These are phyloP conservation scores for Penicillium crustosum DNA, from an alignment of 2,329 filamentous ascomycete genomes.

Conservation along the genomic window DNA sequence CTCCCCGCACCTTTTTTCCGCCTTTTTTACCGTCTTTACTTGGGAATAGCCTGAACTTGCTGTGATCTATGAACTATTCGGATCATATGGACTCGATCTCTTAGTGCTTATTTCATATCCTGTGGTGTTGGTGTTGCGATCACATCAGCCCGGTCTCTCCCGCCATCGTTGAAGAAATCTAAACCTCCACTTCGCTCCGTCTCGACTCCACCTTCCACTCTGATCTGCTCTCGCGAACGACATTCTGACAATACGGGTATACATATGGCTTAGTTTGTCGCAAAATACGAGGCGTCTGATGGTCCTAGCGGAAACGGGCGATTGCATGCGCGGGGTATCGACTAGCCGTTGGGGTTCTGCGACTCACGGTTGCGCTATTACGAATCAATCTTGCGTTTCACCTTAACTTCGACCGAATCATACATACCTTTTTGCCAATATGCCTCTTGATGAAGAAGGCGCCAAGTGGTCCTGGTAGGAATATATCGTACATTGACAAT, in stretches of 20 bases:
- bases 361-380: constrained; percentile 9
- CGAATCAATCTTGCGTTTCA: constrained; percentile 12
- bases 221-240: neutral
- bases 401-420: neutral
- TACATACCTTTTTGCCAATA: constrained; percentile 20
- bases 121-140: neutral
- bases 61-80: neutral
- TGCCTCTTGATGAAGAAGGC: constrained; percentile 48
- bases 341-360: neutral
- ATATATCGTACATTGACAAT: neutral
- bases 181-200: constrained; percentile 9
- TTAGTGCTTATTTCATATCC: neutral
- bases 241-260: neutral
- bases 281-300: neutral
- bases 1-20: constrained; percentile 6
- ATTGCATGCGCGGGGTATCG: constrained; percentile 8
- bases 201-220: constrained; percentile 10
- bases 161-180: constrained; percentile 1
- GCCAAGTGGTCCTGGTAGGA: constrained; percentile 49
- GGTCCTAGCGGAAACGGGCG: constrained; percentile 4
- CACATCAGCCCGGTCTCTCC: constrained; percentile 1
- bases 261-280: constrained; percentile 2
- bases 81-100: neutral
- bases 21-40: neutral
- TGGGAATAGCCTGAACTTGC: neutral